Base-by-base conservation (phyloP, 805 yeast species). In the Yarrowia deformans region DNA sequence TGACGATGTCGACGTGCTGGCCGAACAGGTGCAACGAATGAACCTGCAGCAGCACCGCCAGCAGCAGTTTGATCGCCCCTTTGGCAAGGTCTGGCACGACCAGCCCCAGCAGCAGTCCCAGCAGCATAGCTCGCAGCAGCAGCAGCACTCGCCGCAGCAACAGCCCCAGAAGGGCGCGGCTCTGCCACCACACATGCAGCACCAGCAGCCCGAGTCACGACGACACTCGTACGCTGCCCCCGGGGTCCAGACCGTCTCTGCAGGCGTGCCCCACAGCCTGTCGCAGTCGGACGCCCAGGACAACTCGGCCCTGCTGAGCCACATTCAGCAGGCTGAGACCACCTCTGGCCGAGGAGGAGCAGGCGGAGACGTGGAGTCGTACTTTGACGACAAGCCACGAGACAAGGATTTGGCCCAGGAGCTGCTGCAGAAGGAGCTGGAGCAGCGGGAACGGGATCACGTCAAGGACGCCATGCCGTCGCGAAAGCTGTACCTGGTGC, bases 401-500 rank as follows among this genome's bases (percentile, higher is more conserved):
- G 66, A 60, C 52, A 60, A 60, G 52, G 66, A 60, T 16, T 42
- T 60, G 52, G 66, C 66, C 18, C 66, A 60, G 66, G 66, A 60
- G 66, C 52, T 60, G 66, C 66, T 60, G 50, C 66, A 60, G 40
- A 60, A 60, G 52, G 66, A 60, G 66, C 66, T 60, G 52, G 66
- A 60, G 52, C 66, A 60, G 66, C 66, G 66, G 23, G 66, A 60
- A 16, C 66, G 66, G 7, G 66, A 60, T 37, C 66, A 60, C 66
- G 66, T 60, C 66, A 60, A 60, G 66, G 66, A 60, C 46, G 66
- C 66, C 40, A 43, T 60, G 66, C 66, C 66, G 12, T 60, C 66
- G 66, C 66, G 66, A 10, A 63, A 63, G 37, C 68, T 63, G 34
- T 66, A 52, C 23, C 50, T 66, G 42, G 90, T 91, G 50, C 87